Conservation (phyloP, 75 land plant species). For the Pseudotsuga menziesii region DNA sequence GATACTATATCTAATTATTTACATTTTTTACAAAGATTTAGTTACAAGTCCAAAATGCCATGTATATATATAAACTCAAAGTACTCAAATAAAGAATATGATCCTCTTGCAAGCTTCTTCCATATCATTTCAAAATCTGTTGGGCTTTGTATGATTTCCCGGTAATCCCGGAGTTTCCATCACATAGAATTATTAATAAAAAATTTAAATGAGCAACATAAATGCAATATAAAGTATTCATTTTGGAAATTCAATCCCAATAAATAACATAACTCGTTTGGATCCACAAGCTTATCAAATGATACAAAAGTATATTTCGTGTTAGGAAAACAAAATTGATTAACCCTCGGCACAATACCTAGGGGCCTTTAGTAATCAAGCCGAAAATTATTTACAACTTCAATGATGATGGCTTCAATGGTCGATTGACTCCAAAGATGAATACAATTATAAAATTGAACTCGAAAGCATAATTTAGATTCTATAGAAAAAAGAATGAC, state of each 20-base stretch:
- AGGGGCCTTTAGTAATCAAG: constrained; percentile 1
- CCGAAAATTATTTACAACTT: not conserved
- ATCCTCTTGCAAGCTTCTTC: constrained; percentile 64
- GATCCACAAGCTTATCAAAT: constrained; percentile 86
- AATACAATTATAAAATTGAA: not conserved
- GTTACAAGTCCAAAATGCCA: not conserved
- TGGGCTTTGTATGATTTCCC: constrained; percentile 83
- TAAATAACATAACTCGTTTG: constrained; percentile 54
- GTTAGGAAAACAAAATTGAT: constrained; percentile 11
- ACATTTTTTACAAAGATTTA: not conserved
- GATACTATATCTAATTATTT: not conserved
- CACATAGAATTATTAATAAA: not conserved
- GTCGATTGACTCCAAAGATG: not conserved
- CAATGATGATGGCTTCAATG: not conserved
- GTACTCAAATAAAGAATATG: constrained; percentile 50
- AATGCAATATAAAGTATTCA: not conserved
- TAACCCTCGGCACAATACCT: not conserved
- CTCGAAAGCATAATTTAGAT: not conserved
- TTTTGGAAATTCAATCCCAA: not conserved
- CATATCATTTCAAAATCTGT: constrained; percentile 89
- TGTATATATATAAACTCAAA: constrained; percentile 62
- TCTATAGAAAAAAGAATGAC: not conserved
- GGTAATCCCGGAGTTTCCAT: constrained; percentile 84
- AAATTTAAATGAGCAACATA: not conserved
- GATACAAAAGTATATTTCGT: constrained; percentile 88